Evolutionary conservation across 2,329 filamentous ascomycete species (phyloP).

Genomic region (Celoporthe dispersa): DNA sequence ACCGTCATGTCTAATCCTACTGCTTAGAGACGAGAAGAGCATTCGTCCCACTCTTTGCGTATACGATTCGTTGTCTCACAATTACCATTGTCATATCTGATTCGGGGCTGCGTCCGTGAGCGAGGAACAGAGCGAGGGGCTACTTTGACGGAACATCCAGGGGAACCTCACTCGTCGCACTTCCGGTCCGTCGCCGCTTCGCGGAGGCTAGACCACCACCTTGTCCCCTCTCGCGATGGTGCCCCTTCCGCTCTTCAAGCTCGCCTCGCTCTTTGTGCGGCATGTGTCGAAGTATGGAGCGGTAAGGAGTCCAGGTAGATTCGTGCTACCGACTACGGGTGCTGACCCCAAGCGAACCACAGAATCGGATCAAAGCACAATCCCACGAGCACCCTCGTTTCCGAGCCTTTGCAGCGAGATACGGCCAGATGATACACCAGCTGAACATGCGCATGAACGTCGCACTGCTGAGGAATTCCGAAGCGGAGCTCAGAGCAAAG

Average conservation of each 20-base stretch:
- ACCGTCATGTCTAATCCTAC: background rate
- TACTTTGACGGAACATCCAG: conserved; percentile 9
- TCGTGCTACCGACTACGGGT: background rate
- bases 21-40: background rate
- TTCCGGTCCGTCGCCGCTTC: conserved; percentile 9
- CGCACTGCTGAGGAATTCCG: conserved; percentile 59
- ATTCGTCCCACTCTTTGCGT: too few relatives aligned
- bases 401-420: conserved; percentile 62
- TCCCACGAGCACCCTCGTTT: conserved; percentile 68
- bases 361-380: conserved; percentile 70
- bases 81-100: too few relatives aligned
- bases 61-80: background rate
- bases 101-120: background rate
- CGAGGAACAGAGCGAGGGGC: background rate
- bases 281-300: conserved; percentile 73
- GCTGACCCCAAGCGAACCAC: conserved; percentile 16
- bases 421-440: conserved; percentile 68
- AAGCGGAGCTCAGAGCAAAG: conserved; percentile 61
- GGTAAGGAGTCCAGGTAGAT: conserved; percentile 48
- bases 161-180: conserved; percentile 11
- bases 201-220: background rate
- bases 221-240: conserved; percentile 54
- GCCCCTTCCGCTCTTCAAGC: conserved; percentile 69
- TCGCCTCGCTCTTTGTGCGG: conserved; percentile 65
- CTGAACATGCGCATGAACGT: conserved; percentile 69